A percentile compares a stretch with the other conserved stretches of the same genome.
These are phyloP conservation scores for Cnidoscolus chayamansa DNA, from an alignment of 441 rosid genomes.

Conservation along the genomic window DNA sequence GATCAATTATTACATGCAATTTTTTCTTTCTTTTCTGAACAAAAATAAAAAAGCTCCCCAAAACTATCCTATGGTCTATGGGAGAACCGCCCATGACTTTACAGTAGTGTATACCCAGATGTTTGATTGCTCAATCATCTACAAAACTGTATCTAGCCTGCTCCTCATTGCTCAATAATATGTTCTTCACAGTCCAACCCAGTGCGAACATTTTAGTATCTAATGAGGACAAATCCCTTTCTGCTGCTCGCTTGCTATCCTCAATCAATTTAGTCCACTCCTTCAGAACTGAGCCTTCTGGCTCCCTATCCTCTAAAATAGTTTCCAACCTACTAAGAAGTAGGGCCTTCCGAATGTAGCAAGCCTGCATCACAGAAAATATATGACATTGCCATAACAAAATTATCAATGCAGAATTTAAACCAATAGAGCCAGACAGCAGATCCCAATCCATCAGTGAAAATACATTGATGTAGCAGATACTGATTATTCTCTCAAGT, in stretches of 20 bases:
- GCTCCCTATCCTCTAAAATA: constrained; percentile 17
- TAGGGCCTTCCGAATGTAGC: constrained; percentile 47
- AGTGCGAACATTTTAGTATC: constrained; percentile 46
- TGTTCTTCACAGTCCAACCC: constrained; percentile 72
- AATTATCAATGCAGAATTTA: background rate
- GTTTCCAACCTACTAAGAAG: constrained; percentile 31
- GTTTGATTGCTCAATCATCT: constrained; percentile 36
- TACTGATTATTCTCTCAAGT: background rate
- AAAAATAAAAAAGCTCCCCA: background rate
- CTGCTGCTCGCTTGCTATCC: constrained; percentile 43
- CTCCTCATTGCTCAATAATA: constrained; percentile 57
- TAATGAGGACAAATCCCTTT: constrained; percentile 31
- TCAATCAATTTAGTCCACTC: constrained; percentile 49
- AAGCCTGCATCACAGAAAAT: constrained; percentile 38
- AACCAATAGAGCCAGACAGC: background rate
- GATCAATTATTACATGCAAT: background rate
- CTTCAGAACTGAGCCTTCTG: constrained; percentile 19
- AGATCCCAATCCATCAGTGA: background rate
- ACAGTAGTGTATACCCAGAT: background rate
- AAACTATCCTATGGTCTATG: background rate
- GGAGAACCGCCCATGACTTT: constrained; percentile 8
- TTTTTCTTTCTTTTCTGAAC: background rate
- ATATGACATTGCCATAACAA: background rate
- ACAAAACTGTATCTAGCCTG: constrained; percentile 60
- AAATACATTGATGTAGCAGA: background rate